Base-by-base conservation (phyloP, 108 stramenopile species). In the Fragilaria crotonensis region DNA sequence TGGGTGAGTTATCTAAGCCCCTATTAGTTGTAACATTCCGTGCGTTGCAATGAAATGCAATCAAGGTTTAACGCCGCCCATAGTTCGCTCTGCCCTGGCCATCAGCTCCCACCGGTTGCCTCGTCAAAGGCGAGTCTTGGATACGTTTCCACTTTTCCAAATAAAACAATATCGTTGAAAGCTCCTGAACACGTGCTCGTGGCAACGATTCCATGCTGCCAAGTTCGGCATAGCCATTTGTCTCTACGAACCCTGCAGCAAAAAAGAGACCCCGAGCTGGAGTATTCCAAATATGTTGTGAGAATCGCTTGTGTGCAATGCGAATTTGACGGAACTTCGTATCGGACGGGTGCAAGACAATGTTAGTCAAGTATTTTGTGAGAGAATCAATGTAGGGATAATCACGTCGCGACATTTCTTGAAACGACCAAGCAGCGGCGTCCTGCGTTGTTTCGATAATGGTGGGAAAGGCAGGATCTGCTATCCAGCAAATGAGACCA, bases 201-300 rank as follows among this genome's bases (percentile, higher is more conserved):
- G 61, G 30, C 56, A 84, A 33, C 27, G 62, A 20, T 17, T 47
- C 25, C 17, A 57, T 41, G 25, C 57, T 64, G 23, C 83, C 83
- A 48, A 77, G 56, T 51, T 85, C 82, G 30, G 72, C 68, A 68
- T 68, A 71, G 2, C 64, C 80, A 7, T 57, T 56, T 22, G 49
- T 30, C 58, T 85, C 80, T 9, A 77, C 82, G 70, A 89, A 85
- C 17, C 87, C 87, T n/a, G 62, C 51, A 2, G 75, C 69, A 72
- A 81, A 57, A 22, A 81, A 49, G 7, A 74, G 22, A 22, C 88
- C 88, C 21, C 76, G 54, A 14, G 83, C 70, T 5, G 81, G 75
- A 11, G 84, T 83, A 30, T 73, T 64, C 71, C 83, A 90, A 30
- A 90, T 58, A 23, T 46, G 45, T 0, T 52, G 4, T 3, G 33